Base-by-base conservation (phyloP, 2,329 filamentous ascomycete species). In the Teratosphaeria epicoccoides region DNA sequence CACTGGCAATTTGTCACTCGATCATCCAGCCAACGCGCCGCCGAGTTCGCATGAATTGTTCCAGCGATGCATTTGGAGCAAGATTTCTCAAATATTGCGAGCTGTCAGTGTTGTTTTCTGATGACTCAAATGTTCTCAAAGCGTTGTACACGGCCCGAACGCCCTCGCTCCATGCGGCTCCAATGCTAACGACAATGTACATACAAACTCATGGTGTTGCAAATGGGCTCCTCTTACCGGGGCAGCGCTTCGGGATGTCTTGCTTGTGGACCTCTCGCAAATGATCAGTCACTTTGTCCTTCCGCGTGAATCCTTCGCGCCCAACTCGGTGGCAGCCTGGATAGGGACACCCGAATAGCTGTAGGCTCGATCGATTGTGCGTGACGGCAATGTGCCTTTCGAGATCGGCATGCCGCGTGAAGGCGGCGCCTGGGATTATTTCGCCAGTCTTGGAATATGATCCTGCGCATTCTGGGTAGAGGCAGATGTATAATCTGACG, bases 261-360 rank as follows among this genome's bases (percentile, higher is more conserved):
- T 24, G 11, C 44, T 75, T 71, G 60, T 82, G 80, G 54, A 74
- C 79, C 43, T 76, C 76, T 49, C 79, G 68, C 49, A 77, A 62
- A 61, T 83, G 80, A 59, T 82, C 80, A 37, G 70, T 71, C 40
- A 80, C 67, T 59, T 82, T 79, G 59, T 83, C 80, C 49, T 73
- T 70, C 5, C 79, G 70, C 4, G 75, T 75, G 59, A 82, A 82
- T 0, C 78, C 79, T 53, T 71, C 66, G 40, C 56, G 60, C 4
- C 75, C 76, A 17, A 43, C 46, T 14, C 75, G 70, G 40, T 64
- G 62, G 59, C 76, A 78, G 40, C 68, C 64, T 2, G 63, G 60
- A 24, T 68, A 63, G 1, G 69, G 67, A 57, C 76, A 79, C 52
- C 76, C 70, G 47, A 70, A 64, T 54, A 66, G 66, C 10, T 58